Conservation (phyloP, 140 eudicot genomes). For the Bidens hawaiensis region DNA sequence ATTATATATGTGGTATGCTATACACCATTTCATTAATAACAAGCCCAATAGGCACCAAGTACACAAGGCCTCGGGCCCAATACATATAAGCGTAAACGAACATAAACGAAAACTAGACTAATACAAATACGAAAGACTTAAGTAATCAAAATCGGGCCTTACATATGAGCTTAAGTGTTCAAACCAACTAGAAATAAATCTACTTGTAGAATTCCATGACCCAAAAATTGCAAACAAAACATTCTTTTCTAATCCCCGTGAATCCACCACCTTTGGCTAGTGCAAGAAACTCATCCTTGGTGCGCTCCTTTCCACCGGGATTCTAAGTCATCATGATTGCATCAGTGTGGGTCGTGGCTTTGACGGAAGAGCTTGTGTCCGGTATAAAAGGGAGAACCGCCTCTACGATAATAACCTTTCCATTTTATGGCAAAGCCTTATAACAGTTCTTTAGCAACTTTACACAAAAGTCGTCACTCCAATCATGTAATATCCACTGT, state of each 20-base stretch:
- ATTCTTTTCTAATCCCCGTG: conserved; percentile 9
- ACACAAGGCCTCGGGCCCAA: no score
- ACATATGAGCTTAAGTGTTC: no score
- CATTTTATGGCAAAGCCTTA: conserved; percentile 6
- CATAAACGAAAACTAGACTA: no score
- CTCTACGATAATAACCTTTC: conserved; percentile 10
- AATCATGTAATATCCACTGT: conserved; percentile 31
- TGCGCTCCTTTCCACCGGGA: conserved; percentile 20
- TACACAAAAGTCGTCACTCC: conserved; percentile 12
- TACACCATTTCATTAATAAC: no score
- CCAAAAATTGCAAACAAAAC: no score
- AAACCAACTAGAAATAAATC: not conserved
- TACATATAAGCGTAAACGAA: no score
- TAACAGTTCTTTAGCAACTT: no score
- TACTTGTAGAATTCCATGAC: no score
- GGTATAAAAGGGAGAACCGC: conserved; percentile 12
- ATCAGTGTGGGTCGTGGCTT: not conserved
- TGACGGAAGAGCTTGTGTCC: not conserved
- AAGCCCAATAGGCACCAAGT: no score
- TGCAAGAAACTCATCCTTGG: conserved; percentile 15
- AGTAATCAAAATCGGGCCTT: no score
- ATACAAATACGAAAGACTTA: no score
- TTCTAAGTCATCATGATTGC: conserved; percentile 10
- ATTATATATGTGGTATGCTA: no score
- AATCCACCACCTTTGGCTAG: conserved; percentile 46